Evolutionary conservation across 2,329 filamentous ascomycete species (phyloP).

Genomic region (Ilyonectria sp.): DNA sequence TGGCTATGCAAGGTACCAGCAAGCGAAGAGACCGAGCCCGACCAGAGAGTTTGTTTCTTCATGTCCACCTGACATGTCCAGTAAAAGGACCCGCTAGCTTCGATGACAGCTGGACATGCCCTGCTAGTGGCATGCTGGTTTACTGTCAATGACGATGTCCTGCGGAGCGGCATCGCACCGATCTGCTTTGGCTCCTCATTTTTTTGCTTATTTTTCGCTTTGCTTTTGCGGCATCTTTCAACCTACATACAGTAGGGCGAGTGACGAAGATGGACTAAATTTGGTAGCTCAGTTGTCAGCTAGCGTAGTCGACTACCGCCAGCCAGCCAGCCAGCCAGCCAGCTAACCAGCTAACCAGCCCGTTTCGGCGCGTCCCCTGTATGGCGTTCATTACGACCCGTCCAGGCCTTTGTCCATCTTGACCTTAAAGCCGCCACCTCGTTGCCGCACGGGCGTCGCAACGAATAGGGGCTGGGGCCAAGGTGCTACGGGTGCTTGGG

Average conservation of each 20-base stretch:
- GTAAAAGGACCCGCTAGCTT: constrained; percentile 5
- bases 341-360: constrained; percentile 9
- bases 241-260: constrained; percentile 24
- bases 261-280: constrained; percentile 24
- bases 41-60: constrained; percentile 15
- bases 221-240: constrained; percentile 33
- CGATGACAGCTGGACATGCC: constrained; percentile 20
- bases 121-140: constrained; percentile 10
- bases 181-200: constrained; percentile 31
- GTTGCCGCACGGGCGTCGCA: constrained; percentile 37
- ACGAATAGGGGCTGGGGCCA: constrained; percentile 42
- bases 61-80: constrained; percentile 4
- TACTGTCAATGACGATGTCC: constrained; percentile 13
- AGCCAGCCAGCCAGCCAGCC: neutral
- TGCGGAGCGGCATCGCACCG: constrained; percentile 37
- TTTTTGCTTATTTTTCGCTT: constrained; percentile 30
- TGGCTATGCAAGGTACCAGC: constrained; percentile 32
- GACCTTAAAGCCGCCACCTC: constrained; percentile 35
- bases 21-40: constrained; percentile 8
- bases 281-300: constrained; percentile 29
- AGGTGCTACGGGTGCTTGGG: constrained; percentile 23
- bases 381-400: constrained; percentile 34
- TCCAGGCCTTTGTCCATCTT: constrained; percentile 37
- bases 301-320: constrained; percentile 25
- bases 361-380: constrained; percentile 36